Conservation (phyloP, 768 basidiomycete species). For the Sistotremastrum suecicum region DNA sequence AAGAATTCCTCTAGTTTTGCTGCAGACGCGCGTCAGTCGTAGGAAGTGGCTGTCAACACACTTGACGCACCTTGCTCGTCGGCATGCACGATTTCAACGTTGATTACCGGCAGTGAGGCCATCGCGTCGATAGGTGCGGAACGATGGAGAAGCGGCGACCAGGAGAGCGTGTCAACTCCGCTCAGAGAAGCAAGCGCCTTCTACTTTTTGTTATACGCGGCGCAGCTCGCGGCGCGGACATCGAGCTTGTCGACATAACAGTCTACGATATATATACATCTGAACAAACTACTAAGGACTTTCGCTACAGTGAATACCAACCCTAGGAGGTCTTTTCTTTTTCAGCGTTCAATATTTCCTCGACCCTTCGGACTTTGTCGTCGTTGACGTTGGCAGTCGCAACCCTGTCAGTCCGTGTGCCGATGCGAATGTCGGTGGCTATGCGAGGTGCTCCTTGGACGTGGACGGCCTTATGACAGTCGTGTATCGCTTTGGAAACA, state of each 20-base stretch:
- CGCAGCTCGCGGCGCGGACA: slow-evolving; percentile 20
- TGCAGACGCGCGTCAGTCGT: slow-evolving; percentile 15
- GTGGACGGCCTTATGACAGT: slow-evolving; percentile 82
- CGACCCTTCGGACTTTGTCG: slow-evolving; percentile 66
- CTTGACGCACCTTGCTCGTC: slow-evolving; percentile 49
- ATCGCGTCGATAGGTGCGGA: slow-evolving; percentile 12
- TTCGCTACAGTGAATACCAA: not conserved
- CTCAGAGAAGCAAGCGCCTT: slow-evolving; percentile 1
- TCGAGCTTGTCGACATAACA: no score
- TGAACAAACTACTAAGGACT: no score
- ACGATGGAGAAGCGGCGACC: slow-evolving; percentile 1
- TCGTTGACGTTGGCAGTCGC: slow-evolving; percentile 59
- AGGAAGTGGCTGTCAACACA: not conserved
- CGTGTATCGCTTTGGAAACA: slow-evolving; percentile 78
- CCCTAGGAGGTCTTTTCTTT: not conserved
- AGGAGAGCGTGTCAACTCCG: slow-evolving; percentile 1
- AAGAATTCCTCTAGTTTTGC: slow-evolving; percentile 61
- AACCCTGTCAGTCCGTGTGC: slow-evolving; percentile 69
- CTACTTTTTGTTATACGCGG: slow-evolving; percentile 15
- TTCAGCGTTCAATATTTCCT: slow-evolving; percentile 46
- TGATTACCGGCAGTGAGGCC: slow-evolving; percentile 55
- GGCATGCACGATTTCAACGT: slow-evolving; percentile 50
- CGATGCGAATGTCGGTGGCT: slow-evolving; percentile 90
- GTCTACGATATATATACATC: no score
- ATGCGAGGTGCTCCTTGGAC: slow-evolving; percentile 59